These are phyloP conservation scores for Bonnemaisonia californica DNA, from an alignment of 31 red algal species.

Conservation along the genomic window DNA sequence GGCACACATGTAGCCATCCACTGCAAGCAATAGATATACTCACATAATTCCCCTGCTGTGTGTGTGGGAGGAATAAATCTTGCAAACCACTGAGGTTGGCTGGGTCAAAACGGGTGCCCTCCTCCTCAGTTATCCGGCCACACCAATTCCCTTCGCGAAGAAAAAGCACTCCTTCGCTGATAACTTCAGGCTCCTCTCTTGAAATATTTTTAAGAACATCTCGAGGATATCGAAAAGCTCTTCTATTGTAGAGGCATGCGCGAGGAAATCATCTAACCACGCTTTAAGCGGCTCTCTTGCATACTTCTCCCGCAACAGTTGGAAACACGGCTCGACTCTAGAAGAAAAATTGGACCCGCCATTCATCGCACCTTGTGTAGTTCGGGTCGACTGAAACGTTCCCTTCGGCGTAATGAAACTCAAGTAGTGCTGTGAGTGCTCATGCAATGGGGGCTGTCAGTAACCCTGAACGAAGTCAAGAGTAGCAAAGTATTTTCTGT, in stretches of 20 bases:
- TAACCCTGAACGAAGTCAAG: slow-evolving; percentile 42
- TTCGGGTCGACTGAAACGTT: slow-evolving; percentile 28
- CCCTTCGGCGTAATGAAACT: slow-evolving; percentile 37
- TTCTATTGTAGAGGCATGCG: slow-evolving; percentile 21
- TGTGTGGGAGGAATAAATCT: background rate
- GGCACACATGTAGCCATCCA: slow-evolving; percentile 45
- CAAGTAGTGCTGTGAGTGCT: slow-evolving; percentile 19
- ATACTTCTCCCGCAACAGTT: slow-evolving; percentile 10
- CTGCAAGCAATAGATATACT: slow-evolving; percentile 17
- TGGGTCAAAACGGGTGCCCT: too few relatives aligned
- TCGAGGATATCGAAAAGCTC: too few relatives aligned
- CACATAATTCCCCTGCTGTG: slow-evolving; percentile 30
- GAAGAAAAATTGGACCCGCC: slow-evolving; percentile 28
- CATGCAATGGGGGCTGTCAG: slow-evolving; percentile 43
- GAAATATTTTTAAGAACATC: too few relatives aligned
- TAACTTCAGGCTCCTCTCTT: too few relatives aligned
- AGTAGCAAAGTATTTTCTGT: too few relatives aligned
- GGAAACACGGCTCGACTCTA: slow-evolving; percentile 25
- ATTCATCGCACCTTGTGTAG: slow-evolving; percentile 35
- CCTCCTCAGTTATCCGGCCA: too few relatives aligned
- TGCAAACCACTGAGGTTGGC: too few relatives aligned
- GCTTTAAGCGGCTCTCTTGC: too few relatives aligned
- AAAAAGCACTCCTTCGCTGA: too few relatives aligned
- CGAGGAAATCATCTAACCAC: slow-evolving; percentile 58
- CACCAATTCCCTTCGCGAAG: too few relatives aligned